Evolutionary conservation across 179 eudicot species (phyloP).

Genomic region (Kewa caespitosa): DNA sequence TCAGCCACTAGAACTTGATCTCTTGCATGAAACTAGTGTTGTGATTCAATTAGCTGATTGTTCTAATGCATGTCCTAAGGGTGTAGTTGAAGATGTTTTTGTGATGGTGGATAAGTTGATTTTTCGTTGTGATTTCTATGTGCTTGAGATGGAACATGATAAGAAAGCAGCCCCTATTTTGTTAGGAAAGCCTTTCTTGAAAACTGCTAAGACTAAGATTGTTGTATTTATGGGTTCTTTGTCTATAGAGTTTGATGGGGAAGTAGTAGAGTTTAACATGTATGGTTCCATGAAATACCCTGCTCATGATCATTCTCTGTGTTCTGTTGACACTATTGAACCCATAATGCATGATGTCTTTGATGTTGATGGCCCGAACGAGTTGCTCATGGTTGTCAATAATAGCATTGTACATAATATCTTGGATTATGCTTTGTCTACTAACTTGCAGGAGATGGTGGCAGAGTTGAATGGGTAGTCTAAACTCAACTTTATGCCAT

Average conservation of each 20-base stretch:
- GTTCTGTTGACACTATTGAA: not conserved
- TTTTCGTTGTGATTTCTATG: not conserved
- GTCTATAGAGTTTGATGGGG: not conserved
- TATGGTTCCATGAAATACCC: not conserved
- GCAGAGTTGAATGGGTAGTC: not conserved
- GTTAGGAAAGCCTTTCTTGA: not conserved
- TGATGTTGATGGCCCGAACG: not conserved
- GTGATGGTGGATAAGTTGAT: not conserved
- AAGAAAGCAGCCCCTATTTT: not conserved
- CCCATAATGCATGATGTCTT: not conserved
- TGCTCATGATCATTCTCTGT: not conserved
- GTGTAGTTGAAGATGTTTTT: not conserved
- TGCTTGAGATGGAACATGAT: not conserved
- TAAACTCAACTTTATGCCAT: not conserved
- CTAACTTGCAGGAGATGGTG: not conserved
- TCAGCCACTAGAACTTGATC: not conserved
- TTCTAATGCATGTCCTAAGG: not conserved
- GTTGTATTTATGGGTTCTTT: not conserved
- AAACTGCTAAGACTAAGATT: not conserved
- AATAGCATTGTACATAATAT: not conserved
- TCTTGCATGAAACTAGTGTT: not conserved
- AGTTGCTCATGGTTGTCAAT: not conserved
- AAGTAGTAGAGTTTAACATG: not conserved
- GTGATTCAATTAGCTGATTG: too few relatives aligned
- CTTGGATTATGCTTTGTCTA: not conserved